Base-by-base conservation (phyloP, 495 filamentous ascomycete species). In the Bathelium albidoporum region DNA sequence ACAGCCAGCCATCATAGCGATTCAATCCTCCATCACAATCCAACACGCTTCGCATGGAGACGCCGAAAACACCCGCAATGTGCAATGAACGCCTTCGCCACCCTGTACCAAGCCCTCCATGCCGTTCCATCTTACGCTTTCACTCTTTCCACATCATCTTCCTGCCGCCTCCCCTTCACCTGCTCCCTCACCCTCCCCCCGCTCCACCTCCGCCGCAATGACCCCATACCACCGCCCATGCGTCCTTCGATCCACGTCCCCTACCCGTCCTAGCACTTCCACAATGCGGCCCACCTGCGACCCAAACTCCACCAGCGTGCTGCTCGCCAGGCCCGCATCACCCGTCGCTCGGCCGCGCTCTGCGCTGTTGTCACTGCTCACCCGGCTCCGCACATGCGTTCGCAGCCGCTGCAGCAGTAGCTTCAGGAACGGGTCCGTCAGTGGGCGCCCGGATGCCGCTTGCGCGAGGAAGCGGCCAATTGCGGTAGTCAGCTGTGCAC, bases 231-330 rank as follows among this genome's bases (percentile, higher is more conserved):
- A 91, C 63, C 73, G 62, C 29, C 83, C 84, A 76, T 97, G 95
- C 49, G 85, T 83, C 59, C 83, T 80, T 72, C 90, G 85, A 73
- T 97, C 93, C 36, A 96, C 87, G 49, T 81, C 81, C 12, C 87
- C 84, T 28, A 96, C 84, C 70, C 82, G 84, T 62, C 81, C 81
- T 66, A 95, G 72, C 75, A 88, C 86, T 16, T 96, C 92, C 16
- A 91, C 88, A 66, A 96, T 81, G 34, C 86, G 83, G 5, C 88
- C 85, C n/a, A 97, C 85, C 70, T 85, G 86, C 58, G 78, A 84
- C n/a, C 93, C 87, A 75, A 95, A 96, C 74, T 98, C 94, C 0
- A 87, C 85, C 74, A 97, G 80, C 0, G 94, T 95, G 43, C 87
- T 82, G 1, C 82, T 80, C 1, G 89, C 88, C 18, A 98, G 78